Percentiles rank a stretch among this genome's conserved stretches.
Conservation (phyloP, 2,329 filamentous ascomycete genomes). For the Bimuria novae-zelandiae region DNA sequence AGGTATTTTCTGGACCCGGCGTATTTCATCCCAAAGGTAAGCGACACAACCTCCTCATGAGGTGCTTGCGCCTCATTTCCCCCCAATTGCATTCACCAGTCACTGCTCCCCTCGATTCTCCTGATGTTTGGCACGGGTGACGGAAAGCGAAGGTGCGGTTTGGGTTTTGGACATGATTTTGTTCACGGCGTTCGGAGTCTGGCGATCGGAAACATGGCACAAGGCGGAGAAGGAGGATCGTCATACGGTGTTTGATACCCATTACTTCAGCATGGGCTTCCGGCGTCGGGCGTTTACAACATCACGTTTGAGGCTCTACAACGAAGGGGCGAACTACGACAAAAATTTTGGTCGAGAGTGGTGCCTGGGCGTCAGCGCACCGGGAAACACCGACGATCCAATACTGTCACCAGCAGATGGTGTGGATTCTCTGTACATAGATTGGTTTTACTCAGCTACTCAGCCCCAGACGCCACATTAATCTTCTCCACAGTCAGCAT, state of each 20-base stretch:
- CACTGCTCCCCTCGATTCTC: not conserved
- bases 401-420: constrained; percentile 2
- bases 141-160: not conserved
- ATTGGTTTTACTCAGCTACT: not conserved
- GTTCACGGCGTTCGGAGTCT: constrained; percentile 6
- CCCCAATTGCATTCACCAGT: not conserved
- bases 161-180: not conserved
- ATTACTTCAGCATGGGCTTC: not conserved
- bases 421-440: constrained; percentile 3
- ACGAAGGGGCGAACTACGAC: not conserved
- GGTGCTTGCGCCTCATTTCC: not conserved
- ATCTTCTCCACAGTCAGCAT: constrained; percentile 4
- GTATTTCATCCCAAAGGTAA: not conserved
- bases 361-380: constrained; percentile 1
- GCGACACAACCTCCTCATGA: not conserved
- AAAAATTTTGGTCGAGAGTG: not conserved
- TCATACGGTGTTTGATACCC: constrained; percentile 9
- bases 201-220: not conserved
- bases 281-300: not conserved
- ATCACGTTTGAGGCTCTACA: not conserved
- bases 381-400: not conserved
- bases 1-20: not conserved
- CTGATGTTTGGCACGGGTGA: not conserved
- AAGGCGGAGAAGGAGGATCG: not conserved
- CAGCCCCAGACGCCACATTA: constrained; percentile 9